A percentile compares a stretch with the other conserved stretches of the same genome.
Conservation (phyloP, 352 stramenopile species). For the Elongisporangium senticosum region DNA sequence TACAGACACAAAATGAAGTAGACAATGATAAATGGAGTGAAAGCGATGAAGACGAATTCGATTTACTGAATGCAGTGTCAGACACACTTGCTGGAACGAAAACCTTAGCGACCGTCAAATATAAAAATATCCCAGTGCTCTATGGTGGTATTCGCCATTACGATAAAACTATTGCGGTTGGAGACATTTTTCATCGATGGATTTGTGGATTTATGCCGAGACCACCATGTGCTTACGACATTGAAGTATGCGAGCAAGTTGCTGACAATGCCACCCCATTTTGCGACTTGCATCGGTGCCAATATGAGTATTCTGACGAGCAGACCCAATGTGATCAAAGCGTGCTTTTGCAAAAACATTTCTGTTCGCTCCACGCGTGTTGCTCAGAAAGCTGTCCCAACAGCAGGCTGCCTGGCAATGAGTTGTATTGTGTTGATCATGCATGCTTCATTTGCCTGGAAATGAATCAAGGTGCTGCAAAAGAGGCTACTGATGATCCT, state of each 20-base stretch:
- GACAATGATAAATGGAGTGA: not conserved
- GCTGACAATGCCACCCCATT: conserved; percentile 16
- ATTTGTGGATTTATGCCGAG: conserved; percentile 44
- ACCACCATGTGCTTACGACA: conserved; percentile 22
- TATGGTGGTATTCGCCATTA: conserved; percentile 59
- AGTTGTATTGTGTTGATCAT: conserved; percentile 43
- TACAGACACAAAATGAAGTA: not conserved
- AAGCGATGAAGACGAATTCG: not conserved
- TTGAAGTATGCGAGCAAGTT: conserved; percentile 27
- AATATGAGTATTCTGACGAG: not conserved
- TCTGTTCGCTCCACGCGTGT: too few relatives aligned
- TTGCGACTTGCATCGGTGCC: conserved; percentile 22
- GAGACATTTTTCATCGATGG: conserved; percentile 58
- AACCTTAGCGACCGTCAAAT: conserved; percentile 8
- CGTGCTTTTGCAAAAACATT: too few relatives aligned
- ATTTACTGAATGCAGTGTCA: too few relatives aligned
- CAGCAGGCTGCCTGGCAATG: conserved; percentile 5
- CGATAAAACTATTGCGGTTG: conserved; percentile 34
- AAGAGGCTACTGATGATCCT: conserved; percentile 25
- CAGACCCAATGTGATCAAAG: conserved; percentile 15
- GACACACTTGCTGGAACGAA: too few relatives aligned
- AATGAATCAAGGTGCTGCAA: conserved; percentile 8
- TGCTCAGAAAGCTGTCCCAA: too few relatives aligned
- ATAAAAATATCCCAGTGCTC: conserved; percentile 24
- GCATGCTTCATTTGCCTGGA: conserved; percentile 54